Conservation (phyloP, 768 basidiomycete species). For the Boletus speciosus region DNA sequence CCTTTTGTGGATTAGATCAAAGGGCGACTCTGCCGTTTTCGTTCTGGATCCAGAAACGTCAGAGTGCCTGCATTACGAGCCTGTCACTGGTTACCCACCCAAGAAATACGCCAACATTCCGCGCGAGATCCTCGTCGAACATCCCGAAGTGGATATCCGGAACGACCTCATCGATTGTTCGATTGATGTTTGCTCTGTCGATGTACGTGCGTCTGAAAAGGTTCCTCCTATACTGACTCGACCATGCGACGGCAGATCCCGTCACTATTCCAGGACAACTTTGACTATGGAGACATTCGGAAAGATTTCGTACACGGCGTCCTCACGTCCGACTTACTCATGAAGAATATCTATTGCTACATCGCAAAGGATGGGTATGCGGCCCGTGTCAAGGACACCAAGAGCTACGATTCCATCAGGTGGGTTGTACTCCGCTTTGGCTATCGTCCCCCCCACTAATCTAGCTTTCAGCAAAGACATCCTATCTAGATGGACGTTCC, state of each 20-base stretch:
- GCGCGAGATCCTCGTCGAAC: conserved; percentile 67
- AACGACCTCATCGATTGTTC: conserved; percentile 86
- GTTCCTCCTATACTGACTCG: background rate
- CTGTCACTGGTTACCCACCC: conserved; percentile 65
- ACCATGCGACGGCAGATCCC: conserved; percentile 61
- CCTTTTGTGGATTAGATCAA: conserved; percentile 44
- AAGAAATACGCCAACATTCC: conserved; percentile 63
- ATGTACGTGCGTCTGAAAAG: conserved; percentile 46
- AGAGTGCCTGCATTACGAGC: conserved; percentile 84
- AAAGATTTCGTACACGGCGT: conserved; percentile 93
- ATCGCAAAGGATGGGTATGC: conserved; percentile 88
- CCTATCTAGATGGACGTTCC: conserved; percentile 90
- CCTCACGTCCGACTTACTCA: conserved; percentile 88
- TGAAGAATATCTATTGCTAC: conserved; percentile 92
- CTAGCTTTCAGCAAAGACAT: conserved; percentile 74
- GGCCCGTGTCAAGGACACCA: conserved; percentile 89
- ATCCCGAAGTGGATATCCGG: conserved; percentile 80
- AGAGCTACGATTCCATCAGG: conserved; percentile 89
- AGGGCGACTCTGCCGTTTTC: conserved; percentile 73
- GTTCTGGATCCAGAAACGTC: conserved; percentile 72
- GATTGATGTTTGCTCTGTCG: conserved; percentile 92
- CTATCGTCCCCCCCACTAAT: background rate
- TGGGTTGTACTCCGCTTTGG: conserved; percentile 24
- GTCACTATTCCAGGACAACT: conserved; percentile 96
- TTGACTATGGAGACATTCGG: conserved; percentile 91